These are phyloP conservation scores for Pseudohyphozyma bogoriensis DNA, from an alignment of 768 basidiomycete genomes.

Conservation along the genomic window DNA sequence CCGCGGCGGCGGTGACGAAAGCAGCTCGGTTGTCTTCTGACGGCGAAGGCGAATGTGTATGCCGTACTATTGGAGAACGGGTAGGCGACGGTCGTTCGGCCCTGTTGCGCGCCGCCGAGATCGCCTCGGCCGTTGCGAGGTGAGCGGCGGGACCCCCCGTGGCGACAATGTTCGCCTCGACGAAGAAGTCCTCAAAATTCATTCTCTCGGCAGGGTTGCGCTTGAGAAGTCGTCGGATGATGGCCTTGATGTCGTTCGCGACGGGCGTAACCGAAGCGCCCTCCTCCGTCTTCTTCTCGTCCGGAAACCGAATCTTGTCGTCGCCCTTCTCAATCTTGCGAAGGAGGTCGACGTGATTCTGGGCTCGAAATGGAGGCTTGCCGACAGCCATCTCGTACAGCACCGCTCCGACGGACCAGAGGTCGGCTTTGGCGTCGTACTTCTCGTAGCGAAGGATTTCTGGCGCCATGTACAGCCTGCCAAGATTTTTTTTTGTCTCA, in stretches of 20 bases:
- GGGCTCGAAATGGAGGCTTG: conserved; percentile 84
- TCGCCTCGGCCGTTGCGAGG: conserved; percentile 11
- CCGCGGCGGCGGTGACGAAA: conserved; percentile 1
- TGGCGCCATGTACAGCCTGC: conserved; percentile 93
- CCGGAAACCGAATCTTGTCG: conserved; percentile 77
- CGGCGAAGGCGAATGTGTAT: neutral
- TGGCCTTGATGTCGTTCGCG: conserved; percentile 70
- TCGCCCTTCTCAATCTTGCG: conserved; percentile 87
- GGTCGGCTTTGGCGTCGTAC: conserved; percentile 93
- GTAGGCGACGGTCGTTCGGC: conserved; percentile 34
- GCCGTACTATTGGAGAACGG: conserved; percentile 9
- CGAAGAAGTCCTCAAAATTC: conserved; percentile 86
- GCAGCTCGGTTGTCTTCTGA: neutral
- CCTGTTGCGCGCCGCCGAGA: conserved; percentile 13
- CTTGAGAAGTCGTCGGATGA: conserved; percentile 74
- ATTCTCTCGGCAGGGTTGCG: conserved; percentile 74
- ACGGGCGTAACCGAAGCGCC: conserved; percentile 42
- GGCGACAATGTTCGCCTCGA: conserved; percentile 20
- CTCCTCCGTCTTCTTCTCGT: conserved; percentile 48
- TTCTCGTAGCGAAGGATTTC: conserved; percentile 95
- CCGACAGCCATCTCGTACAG: conserved; percentile 92
- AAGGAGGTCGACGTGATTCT: conserved; percentile 89
- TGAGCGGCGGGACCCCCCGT: conserved; percentile 6
- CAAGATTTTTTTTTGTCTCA: neutral
- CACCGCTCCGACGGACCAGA: conserved; percentile 97